Base-by-base conservation (phyloP, 2,329 filamentous ascomycete species). In the Aureobasidium sp. region DNA sequence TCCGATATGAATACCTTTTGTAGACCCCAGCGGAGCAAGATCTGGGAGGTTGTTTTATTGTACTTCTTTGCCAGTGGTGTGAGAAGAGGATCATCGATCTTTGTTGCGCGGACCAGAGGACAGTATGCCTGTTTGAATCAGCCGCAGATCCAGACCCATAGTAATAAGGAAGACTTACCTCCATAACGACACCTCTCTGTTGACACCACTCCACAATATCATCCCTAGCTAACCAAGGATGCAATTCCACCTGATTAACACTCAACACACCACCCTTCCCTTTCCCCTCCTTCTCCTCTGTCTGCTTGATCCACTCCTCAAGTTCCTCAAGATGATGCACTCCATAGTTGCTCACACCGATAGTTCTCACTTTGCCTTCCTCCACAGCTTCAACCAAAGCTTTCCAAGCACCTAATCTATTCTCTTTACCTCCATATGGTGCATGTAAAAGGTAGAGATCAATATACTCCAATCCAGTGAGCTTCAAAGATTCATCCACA, bases 241-340 rank as follows among this genome's bases (percentile, higher is more conserved):
- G 95, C 15, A 98, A 81, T 80, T 98, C 95, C 79, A 92, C 94
- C 79, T 97, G 95, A 47, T 93, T 94, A 43, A 97, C 92, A 67
- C 90, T 92, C 73, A 97, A 86, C 47, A 93, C 82, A 29, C 93
- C 93, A 5, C 86, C 87, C 70, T 88, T 90, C 13, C 90, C 90
- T 66, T 74, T 66, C 25, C 88, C 88, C 53, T 89, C 85, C 50
- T 87, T 85, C 76, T 88, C 87, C 72, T 92, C 90, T 0, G 90
- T 85, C 76, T 90, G 87, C 71, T 83, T 80, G 73, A 86, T 86
- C 73, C 81, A 87, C 63, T 77, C 70, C 71, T 87, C 85, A 16
- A 88, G 73, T 71, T 88, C 85, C 15, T 87, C 79, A 4, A 87
- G 74, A 74, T 88, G 85, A 67, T 85, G 83, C 10, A 87, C 83